phyloP scores from a whole-genome alignment of 2,329 filamentous ascomycete genomes.

The Epicoccum sorghinum region DNA sequence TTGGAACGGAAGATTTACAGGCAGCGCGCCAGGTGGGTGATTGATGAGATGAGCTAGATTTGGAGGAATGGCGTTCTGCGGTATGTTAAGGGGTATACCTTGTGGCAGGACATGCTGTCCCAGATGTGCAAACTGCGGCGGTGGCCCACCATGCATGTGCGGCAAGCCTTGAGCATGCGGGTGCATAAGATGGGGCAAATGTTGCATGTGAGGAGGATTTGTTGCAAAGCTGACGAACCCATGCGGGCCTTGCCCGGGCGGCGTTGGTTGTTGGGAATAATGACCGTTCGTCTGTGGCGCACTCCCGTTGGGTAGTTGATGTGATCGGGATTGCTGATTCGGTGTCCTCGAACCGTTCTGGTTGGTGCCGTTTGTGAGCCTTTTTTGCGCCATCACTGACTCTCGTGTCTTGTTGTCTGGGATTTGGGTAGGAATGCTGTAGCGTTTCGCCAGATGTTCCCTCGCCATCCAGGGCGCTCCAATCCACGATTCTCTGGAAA shows the following conservation, averaged over 20 bases:
- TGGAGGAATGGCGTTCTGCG: constrained; percentile 22
- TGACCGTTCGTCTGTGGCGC: constrained; percentile 30
- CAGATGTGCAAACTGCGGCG: constrained; percentile 10
- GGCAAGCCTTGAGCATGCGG: constrained; percentile 6
- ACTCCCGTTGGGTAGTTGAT: constrained; percentile 27
- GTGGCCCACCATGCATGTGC: constrained; percentile 8
- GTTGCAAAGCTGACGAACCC: constrained; percentile 58
- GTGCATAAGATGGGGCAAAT: constrained; percentile 18
- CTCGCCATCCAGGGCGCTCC: constrained; percentile 98
- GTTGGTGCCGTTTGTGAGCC: constrained; percentile 69
- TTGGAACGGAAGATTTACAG: constrained; percentile 16
- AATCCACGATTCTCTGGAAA: constrained; percentile 89
- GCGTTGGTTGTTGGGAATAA: constrained; percentile 12
- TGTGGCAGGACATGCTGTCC: constrained; percentile 9
- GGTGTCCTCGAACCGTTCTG: constrained; percentile 37
- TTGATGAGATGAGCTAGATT: constrained; percentile 27
- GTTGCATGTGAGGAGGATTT: constrained; percentile 56
- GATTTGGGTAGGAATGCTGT: constrained; percentile 85
- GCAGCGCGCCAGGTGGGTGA: constrained; percentile 14
- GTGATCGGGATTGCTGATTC: constrained; percentile 22
- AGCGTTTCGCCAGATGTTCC: constrained; percentile 78
- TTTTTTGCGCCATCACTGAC: constrained; percentile 57
- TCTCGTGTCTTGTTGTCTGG: constrained; percentile 57
- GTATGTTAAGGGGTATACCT: constrained; percentile 11
- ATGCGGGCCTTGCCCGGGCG: constrained; percentile 43